These are phyloP conservation scores for Paradendryphiella salina DNA, from an alignment of 2,329 filamentous ascomycete genomes.

Conservation along the genomic window DNA sequence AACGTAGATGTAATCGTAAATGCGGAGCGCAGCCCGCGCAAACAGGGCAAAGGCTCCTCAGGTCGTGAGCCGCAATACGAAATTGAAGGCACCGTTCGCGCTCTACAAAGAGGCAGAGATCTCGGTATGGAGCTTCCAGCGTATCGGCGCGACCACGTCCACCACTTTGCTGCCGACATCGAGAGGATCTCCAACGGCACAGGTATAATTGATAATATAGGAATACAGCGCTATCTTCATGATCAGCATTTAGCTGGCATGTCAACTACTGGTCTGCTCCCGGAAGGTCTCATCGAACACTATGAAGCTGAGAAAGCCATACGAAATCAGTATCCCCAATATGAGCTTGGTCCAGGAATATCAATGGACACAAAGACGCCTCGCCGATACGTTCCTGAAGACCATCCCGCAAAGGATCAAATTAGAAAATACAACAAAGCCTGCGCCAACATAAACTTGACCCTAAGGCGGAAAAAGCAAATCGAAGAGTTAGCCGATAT, in stretches of 20 bases:
- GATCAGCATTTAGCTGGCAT: conserved; percentile 27
- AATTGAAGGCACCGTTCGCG: conserved; percentile 32
- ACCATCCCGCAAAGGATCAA: conserved; percentile 13
- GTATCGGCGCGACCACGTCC: conserved; percentile 32
- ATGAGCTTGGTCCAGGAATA: conserved; percentile 8
- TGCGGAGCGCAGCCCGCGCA: conserved; percentile 13
- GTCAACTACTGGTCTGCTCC: conserved; percentile 24
- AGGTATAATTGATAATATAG: conserved; percentile 12
- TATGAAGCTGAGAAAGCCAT: conserved; percentile 11
- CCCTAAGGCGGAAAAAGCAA: conserved; percentile 4
- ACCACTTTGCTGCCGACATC: conserved; percentile 36
- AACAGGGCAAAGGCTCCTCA: conserved; percentile 16
- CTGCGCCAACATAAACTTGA: conserved; percentile 6
- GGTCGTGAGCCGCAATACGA: conserved; percentile 38
- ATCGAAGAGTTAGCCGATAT: conserved; percentile 28
- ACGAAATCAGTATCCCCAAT: conserved; percentile 17
- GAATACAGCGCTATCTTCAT: conserved; percentile 28
- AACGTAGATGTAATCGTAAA: conserved; percentile 54
- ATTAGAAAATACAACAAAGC: conserved; percentile 1
- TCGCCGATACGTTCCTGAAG: background rate
- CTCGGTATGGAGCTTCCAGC: conserved; percentile 30
- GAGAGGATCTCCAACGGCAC: conserved; percentile 24
- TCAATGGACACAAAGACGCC: background rate
- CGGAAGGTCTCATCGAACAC: conserved; percentile 11
- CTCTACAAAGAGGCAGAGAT: conserved; percentile 26